Conservation (phyloP, 1,284 basidiomycete genomes). For the Erythrobasidium hasegawianum region DNA sequence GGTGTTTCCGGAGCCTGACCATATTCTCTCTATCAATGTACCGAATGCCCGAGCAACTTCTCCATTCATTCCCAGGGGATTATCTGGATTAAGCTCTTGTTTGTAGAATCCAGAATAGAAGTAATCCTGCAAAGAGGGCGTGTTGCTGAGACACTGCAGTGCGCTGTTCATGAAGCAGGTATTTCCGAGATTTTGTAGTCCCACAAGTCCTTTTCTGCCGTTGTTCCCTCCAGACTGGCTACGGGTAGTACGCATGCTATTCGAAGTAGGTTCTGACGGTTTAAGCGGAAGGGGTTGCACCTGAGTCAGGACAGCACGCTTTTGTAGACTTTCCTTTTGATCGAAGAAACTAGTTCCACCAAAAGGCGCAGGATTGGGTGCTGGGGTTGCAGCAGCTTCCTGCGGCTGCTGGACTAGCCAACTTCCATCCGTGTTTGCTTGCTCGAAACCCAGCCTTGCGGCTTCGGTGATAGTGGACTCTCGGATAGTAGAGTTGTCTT, state of each 20-base stretch:
- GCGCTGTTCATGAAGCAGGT: conserved; percentile 80
- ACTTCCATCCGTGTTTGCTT: conserved; percentile 37
- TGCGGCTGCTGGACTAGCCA: conserved; percentile 44
- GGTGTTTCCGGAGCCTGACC: conserved; percentile 57
- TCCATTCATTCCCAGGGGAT: conserved; percentile 94
- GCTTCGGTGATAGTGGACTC: conserved; percentile 45
- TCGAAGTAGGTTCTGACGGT: conserved; percentile 5
- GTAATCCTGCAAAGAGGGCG: conserved; percentile 82
- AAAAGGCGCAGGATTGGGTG: conserved; percentile 38
- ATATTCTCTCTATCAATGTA: conserved; percentile 74
- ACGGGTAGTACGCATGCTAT: conserved; percentile 9
- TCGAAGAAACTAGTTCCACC: conserved; percentile 3
- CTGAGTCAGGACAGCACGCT: conserved; percentile 23
- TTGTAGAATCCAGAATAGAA: conserved; percentile 82
- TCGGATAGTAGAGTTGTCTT: conserved; percentile 35
- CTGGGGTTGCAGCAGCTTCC: conserved; percentile 16
- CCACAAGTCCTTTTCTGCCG: conserved; percentile 47
- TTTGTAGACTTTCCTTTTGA: conserved; percentile 16
- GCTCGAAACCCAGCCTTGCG: conserved; percentile 47
- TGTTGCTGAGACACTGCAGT: conserved; percentile 91
- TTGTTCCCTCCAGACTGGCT: conserved; percentile 14
- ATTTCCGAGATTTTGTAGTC: conserved; percentile 75
- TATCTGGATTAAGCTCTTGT: conserved; percentile 85
- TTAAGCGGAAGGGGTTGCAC: conserved; percentile 12
- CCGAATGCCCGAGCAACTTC: conserved; percentile 88